Evolutionary conservation across 495 filamentous ascomycete species (phyloP).

Genomic region (Cercophora scortea): DNA sequence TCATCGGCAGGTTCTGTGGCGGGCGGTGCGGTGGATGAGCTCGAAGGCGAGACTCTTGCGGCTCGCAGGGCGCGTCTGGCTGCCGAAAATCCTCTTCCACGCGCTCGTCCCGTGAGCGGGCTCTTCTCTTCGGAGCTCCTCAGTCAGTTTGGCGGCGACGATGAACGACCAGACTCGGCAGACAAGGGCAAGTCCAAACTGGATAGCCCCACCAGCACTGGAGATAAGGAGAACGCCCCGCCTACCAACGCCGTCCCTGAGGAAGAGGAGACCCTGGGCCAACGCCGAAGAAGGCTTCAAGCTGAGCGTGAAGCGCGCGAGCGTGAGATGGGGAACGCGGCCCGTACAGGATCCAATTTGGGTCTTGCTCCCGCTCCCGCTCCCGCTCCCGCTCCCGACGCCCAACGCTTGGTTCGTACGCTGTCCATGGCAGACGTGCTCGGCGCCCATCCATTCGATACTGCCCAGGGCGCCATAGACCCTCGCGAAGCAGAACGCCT

Average conservation of each 20-base stretch:
- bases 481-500: conserved; percentile 28
- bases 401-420: conserved; percentile 20
- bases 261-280: conserved; percentile 80
- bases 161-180: conserved; percentile 20
- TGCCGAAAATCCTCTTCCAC: conserved; percentile 40
- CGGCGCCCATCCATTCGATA: conserved; percentile 38
- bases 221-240: conserved; percentile 19
- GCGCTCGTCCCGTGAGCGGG: conserved; percentile 55
- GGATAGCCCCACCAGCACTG: conserved; percentile 4
- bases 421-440: conserved; percentile 64
- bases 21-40: conserved; percentile 34
- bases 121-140: conserved; percentile 76
- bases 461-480: conserved; percentile 21
- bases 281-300: conserved; percentile 74
- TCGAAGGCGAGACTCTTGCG: conserved; percentile 73
- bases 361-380: neutral
- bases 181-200: conserved; percentile 14
- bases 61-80: conserved; percentile 65
- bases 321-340: conserved; percentile 25
- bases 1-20: conserved; percentile 7
- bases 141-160: conserved; percentile 52
- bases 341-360: neutral
- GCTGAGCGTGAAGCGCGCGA: conserved; percentile 55
- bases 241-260: conserved; percentile 30
- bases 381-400: neutral